Evolutionary conservation across 2,329 filamentous ascomycete genomes (phyloP).

Genomic region (Hypoxylon sp.): DNA sequence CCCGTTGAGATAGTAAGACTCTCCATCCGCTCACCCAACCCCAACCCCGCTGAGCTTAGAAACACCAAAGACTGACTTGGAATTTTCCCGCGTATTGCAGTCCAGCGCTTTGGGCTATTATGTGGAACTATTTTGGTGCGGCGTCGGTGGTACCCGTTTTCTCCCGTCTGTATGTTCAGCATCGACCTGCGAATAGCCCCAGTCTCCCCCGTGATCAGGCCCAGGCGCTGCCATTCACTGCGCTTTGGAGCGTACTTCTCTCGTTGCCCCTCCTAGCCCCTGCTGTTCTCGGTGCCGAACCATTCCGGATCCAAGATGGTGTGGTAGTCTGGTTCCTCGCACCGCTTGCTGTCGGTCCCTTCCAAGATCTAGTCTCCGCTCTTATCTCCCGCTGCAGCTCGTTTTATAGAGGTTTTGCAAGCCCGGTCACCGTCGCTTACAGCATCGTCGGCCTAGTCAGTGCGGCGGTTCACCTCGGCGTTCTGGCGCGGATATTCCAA

Average conservation of each 20-base stretch:
- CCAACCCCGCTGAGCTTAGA: neutral
- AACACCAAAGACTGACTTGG: neutral
- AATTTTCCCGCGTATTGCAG: neutral
- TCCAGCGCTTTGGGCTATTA: conserved; percentile 25
- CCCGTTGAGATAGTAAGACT: conserved; percentile 28
- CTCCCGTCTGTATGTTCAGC: conserved; percentile 25
- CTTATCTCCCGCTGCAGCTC: conserved; percentile 13
- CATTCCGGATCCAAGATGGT: conserved; percentile 19
- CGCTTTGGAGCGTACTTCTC: conserved; percentile 7
- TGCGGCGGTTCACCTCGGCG: conserved; percentile 7
- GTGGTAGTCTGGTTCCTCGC: conserved; percentile 15
- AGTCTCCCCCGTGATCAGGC: conserved; percentile 21
- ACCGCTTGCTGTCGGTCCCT: conserved; percentile 12
- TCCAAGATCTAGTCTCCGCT: conserved; percentile 17
- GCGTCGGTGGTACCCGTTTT: conserved; percentile 19
- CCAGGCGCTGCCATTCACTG: conserved; percentile 31
- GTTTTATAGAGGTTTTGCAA: conserved; percentile 1
- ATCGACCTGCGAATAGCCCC: conserved; percentile 12
- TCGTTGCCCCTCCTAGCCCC: conserved; percentile 9
- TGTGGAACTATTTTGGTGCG: conserved; percentile 31
- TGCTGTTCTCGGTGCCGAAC: conserved; percentile 10
- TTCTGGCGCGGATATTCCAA: conserved; percentile 5
- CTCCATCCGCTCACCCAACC: neutral
- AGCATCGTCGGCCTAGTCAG: conserved; percentile 18
- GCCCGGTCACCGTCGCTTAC: conserved; percentile 14